Percentiles rank a stretch among this genome's conserved stretches.
phyloP scores from a whole-genome alignment of 345 rosid genomes.

The Arabis alpina region DNA sequence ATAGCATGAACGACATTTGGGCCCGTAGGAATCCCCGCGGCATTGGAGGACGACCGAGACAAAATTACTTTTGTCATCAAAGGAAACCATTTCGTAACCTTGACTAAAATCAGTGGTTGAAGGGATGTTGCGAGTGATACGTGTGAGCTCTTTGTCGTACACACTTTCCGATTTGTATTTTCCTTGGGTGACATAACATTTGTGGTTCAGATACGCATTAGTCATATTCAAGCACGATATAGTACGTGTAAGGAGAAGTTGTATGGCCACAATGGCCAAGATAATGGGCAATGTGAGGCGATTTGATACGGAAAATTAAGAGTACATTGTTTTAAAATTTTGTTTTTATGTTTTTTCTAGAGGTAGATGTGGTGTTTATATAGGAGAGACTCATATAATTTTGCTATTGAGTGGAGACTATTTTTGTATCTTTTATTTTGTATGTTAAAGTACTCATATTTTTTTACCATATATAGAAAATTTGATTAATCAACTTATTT shows the following conservation, averaged over 20 bases:
- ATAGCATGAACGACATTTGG: conserved; percentile 54
- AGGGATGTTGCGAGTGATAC: not conserved
- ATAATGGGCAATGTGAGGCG: not conserved
- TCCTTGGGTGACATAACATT: conserved; percentile 21
- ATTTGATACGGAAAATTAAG: not conserved
- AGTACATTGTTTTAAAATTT: conserved; percentile 1
- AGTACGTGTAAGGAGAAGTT: conserved; percentile 6
- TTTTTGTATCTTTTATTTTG: not conserved
- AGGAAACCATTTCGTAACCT: conserved; percentile 40
- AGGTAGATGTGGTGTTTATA: not conserved
- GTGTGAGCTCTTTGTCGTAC: conserved; percentile 8
- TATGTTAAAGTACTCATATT: not conserved
- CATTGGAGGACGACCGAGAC: conserved; percentile 53
- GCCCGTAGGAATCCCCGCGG: conserved; percentile 51
- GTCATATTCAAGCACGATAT: conserved; percentile 30
- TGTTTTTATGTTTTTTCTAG: not conserved
- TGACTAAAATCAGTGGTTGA: not conserved
- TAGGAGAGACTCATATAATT: not conserved
- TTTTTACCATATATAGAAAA: conserved; percentile 3
- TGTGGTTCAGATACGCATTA: conserved; percentile 25
- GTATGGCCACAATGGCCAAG: conserved; percentile 12
- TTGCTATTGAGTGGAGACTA: not conserved
- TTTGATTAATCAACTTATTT: not conserved
- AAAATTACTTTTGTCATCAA: conserved; percentile 18
- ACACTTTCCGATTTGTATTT: conserved; percentile 24